Percentiles rank a stretch among this genome's conserved stretches.
Conservation (phyloP, 495 filamentous ascomycete species). For the Clohesyomyces aquaticus region DNA sequence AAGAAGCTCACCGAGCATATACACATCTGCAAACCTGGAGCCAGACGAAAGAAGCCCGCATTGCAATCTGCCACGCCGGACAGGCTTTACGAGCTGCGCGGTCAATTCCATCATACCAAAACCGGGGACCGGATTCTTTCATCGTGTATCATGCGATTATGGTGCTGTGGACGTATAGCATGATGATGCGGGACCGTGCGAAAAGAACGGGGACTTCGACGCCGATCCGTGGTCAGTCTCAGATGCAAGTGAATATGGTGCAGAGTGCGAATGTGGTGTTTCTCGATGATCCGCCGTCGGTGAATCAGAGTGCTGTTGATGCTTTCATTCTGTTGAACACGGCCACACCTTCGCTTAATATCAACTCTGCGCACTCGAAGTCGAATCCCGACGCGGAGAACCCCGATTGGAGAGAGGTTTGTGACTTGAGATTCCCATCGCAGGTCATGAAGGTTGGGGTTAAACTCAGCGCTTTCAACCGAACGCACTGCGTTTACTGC, state of each 20-base stretch:
- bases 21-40: neutral
- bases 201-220: neutral
- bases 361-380: neutral
- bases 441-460: constrained; percentile 2
- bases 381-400: neutral
- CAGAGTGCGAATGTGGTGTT: neutral
- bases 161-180: constrained; percentile 17
- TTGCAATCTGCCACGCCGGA: constrained; percentile 3
- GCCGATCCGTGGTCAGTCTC: neutral
- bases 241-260: neutral
- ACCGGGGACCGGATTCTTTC: constrained; percentile 11
- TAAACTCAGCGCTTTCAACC: too few relatives aligned
- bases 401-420: neutral
- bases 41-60: constrained; percentile 11
- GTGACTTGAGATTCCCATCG: constrained; percentile 1
- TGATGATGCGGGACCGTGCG: constrained; percentile 2
- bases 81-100: constrained; percentile 1
- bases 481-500: too few relatives aligned
- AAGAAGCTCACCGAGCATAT: constrained; percentile 6
- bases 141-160: constrained; percentile 15
- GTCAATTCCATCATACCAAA: constrained; percentile 4
- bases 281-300: neutral
- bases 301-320: neutral
- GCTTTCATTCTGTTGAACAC: constrained; percentile 1
- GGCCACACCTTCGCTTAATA: constrained; percentile 1